phyloP scores from a whole-genome alignment of 2,329 filamentous ascomycete genomes.

The Epichloe aotearoae region DNA sequence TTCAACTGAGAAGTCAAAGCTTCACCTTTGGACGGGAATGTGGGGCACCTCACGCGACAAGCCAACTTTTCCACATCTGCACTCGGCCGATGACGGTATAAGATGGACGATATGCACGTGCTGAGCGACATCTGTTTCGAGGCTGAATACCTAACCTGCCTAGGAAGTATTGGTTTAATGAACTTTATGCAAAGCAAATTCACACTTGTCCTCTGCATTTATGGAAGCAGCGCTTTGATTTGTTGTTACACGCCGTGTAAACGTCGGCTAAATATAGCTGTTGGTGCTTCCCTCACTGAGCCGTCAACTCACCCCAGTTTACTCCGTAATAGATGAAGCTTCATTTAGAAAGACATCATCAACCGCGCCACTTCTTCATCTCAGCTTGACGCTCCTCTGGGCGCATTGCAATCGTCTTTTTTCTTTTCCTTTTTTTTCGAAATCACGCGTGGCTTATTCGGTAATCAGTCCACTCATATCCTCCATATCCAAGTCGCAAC shows the following conservation, averaged over 20 bases:
- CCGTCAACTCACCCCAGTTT: not conserved
- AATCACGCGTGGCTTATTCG: not conserved
- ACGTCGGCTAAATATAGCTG: conserved; percentile 2
- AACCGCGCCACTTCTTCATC: not conserved
- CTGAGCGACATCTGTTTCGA: too few relatives aligned
- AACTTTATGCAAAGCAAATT: too few relatives aligned
- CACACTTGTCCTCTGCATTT: not conserved
- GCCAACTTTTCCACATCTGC: too few relatives aligned
- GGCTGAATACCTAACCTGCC: too few relatives aligned
- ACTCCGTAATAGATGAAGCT: not conserved
- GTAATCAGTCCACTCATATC: not conserved
- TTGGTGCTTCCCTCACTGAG: not conserved
- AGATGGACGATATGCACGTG: too few relatives aligned
- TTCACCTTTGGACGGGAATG: too few relatives aligned
- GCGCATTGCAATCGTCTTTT: not conserved
- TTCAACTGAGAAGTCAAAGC: too few relatives aligned
- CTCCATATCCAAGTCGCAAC: not conserved
- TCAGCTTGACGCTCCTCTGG: not conserved
- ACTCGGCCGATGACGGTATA: too few relatives aligned
- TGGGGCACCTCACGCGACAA: too few relatives aligned
- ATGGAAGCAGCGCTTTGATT: not conserved
- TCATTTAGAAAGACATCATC: not conserved
- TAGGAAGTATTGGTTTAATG: too few relatives aligned
- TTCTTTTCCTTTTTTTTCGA: not conserved
- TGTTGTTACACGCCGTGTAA: not conserved